These are phyloP conservation scores for Colletotrichum melonis DNA, from an alignment of 2,329 filamentous ascomycete species.

Conservation along the genomic window DNA sequence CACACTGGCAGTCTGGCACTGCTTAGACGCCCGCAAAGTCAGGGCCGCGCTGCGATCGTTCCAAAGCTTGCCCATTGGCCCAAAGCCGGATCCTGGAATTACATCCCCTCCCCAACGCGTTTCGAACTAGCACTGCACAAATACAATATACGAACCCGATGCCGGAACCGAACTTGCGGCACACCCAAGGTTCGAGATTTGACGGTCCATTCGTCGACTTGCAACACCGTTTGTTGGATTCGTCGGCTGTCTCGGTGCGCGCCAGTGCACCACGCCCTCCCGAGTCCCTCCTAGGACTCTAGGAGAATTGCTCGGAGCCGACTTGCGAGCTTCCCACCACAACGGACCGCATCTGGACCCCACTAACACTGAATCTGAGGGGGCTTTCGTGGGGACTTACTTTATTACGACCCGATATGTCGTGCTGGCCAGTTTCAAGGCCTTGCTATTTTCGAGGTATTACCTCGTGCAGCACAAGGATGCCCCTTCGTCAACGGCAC, in stretches of 20 bases:
- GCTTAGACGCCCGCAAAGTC: not conserved
- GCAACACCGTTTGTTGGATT: not conserved
- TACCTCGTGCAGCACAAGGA: slow-evolving; percentile 26
- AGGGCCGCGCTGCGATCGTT: slow-evolving; percentile 1
- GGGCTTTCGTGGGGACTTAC: slow-evolving; percentile 16
- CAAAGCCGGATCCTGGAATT: slow-evolving; percentile 1
- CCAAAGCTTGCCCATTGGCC: not conserved
- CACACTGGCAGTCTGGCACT: not conserved
- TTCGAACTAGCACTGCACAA: not conserved
- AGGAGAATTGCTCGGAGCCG: slow-evolving; percentile 30
- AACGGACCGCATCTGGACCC: slow-evolving; percentile 1
- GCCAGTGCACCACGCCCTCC: not conserved
- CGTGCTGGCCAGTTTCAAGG: slow-evolving; percentile 31
- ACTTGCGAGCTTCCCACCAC: slow-evolving; percentile 14
- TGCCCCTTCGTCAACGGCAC: slow-evolving; percentile 16
- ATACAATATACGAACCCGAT: slow-evolving; percentile 11
- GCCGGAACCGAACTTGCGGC: slow-evolving; percentile 19
- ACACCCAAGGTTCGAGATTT: slow-evolving; percentile 4
- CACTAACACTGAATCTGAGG: slow-evolving; percentile 25
- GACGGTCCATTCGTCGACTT: not conserved
- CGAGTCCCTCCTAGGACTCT: not conserved
- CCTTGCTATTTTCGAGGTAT: not conserved
- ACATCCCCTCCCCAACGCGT: not conserved
- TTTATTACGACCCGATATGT: slow-evolving; percentile 29
- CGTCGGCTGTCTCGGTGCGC: slow-evolving; percentile 12